phyloP scores from a whole-genome alignment of 768 basidiomycete species.

The Lactarius akahatsu region DNA sequence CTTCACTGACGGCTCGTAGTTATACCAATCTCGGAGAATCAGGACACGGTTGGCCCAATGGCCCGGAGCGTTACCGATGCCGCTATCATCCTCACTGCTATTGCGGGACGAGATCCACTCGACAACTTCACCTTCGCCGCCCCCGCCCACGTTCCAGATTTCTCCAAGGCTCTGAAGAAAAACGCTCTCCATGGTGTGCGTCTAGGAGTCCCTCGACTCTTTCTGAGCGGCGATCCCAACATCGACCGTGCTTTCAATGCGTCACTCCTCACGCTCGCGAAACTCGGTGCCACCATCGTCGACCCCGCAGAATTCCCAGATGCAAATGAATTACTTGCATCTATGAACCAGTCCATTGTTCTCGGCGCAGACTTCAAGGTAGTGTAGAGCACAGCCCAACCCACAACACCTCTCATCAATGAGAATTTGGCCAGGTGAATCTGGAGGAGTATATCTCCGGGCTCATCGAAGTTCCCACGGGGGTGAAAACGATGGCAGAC shows the following conservation, averaged over 20 bases:
- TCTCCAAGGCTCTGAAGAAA: conserved; percentile 49
- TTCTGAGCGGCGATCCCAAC: conserved; percentile 33
- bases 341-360: conserved; percentile 54
- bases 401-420: not conserved
- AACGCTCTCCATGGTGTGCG: conserved; percentile 48
- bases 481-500: conserved; percentile 55
- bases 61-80: conserved; percentile 54
- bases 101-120: conserved; percentile 44
- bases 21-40: conserved; percentile 54
- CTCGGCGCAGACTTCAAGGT: conserved; percentile 61
- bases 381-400: not conserved
- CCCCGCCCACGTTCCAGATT: conserved; percentile 55
- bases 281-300: conserved; percentile 51
- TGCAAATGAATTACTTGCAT: conserved; percentile 47
- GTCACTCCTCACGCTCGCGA: conserved; percentile 39
- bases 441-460: conserved; percentile 49
- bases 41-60: conserved; percentile 62
- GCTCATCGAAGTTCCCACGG: conserved; percentile 54
- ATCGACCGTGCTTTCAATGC: conserved; percentile 42
- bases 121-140: conserved; percentile 46
- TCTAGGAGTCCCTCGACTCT: conserved; percentile 46
- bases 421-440: conserved; percentile 45
- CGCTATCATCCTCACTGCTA: conserved; percentile 52
- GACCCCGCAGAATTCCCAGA: conserved; percentile 65
- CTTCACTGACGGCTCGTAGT: conserved; percentile 27